These are phyloP conservation scores for Scutellaria baicalensis DNA, from an alignment of 257 asterid species.

Conservation along the genomic window DNA sequence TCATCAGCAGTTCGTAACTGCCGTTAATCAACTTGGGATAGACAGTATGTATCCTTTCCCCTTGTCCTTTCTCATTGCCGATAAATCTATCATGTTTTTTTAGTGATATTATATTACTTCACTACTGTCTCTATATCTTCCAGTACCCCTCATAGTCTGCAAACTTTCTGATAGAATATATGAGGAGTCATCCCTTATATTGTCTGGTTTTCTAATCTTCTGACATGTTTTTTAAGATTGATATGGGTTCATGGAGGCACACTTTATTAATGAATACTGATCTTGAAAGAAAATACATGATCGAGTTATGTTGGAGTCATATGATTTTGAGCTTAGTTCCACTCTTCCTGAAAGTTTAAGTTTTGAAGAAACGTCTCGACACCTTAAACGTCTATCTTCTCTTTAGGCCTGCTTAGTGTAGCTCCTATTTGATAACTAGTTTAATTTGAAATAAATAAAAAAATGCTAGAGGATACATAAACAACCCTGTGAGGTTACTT, in stretches of 20 bases:
- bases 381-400: background rate
- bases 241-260: background rate
- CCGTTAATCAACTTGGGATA: constrained; percentile 47
- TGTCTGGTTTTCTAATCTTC: no score
- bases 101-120: background rate
- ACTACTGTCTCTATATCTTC: background rate
- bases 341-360: background rate
- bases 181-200: no score
- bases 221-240: background rate
- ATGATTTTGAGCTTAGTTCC: background rate
- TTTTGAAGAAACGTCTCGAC: background rate
- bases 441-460: background rate
- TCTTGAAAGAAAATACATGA: background rate
- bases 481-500: background rate
- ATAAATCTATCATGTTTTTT: background rate
- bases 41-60: constrained; percentile 32
- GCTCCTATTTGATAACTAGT: background rate
- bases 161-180: background rate
- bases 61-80: background rate
- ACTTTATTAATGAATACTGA: background rate
- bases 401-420: background rate
- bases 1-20: constrained; percentile 51
- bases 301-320: background rate
- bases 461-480: background rate
- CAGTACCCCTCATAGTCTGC: background rate